These are phyloP conservation scores for Penicillium sp. DNA, from an alignment of 2,329 filamentous ascomycete species.

Conservation along the genomic window DNA sequence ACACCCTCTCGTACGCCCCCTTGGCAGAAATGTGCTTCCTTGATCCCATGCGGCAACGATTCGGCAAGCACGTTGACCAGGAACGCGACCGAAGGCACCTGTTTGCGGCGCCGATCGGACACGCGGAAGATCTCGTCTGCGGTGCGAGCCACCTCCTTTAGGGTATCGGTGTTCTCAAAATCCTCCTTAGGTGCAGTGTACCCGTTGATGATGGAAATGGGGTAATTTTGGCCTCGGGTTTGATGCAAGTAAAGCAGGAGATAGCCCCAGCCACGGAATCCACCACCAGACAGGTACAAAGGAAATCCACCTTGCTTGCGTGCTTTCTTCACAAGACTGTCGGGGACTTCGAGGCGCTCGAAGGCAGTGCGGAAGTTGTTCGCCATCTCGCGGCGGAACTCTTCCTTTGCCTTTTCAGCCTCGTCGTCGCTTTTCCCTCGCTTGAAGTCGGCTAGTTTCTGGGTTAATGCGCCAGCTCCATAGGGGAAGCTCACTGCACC, in stretches of 20 bases:
- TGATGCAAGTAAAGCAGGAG: constrained; percentile 79
- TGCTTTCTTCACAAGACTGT: constrained; percentile 54
- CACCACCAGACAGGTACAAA: constrained; percentile 84
- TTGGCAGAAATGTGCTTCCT: constrained; percentile 78
- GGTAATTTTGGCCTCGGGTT: constrained; percentile 69
- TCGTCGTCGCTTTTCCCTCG: constrained; percentile 47
- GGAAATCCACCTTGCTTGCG: constrained; percentile 61
- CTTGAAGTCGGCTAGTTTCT: constrained; percentile 58
- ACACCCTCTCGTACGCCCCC: constrained; percentile 85
- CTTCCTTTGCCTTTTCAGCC: constrained; percentile 49
- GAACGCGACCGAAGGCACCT: constrained; percentile 82
- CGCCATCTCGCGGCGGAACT: constrained; percentile 52
- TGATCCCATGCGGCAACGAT: constrained; percentile 69
- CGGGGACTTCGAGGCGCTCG: constrained; percentile 62
- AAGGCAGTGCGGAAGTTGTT: constrained; percentile 66
- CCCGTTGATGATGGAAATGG: constrained; percentile 78
- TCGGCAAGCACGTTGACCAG: constrained; percentile 74
- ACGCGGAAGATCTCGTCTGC: constrained; percentile 66
- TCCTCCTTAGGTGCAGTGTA: constrained; percentile 64
- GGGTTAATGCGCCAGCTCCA: constrained; percentile 69
- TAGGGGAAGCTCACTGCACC: constrained; percentile 71
- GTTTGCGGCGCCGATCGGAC: constrained; percentile 75
- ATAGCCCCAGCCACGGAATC: constrained; percentile 87
- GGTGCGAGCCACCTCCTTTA: constrained; percentile 36
- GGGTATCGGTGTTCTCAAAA: constrained; percentile 36